A percentile compares a stretch with the other conserved stretches of the same genome.
phyloP scores from a whole-genome alignment of 2,329 filamentous ascomycete species.

The Cordyceps militaris region DNA sequence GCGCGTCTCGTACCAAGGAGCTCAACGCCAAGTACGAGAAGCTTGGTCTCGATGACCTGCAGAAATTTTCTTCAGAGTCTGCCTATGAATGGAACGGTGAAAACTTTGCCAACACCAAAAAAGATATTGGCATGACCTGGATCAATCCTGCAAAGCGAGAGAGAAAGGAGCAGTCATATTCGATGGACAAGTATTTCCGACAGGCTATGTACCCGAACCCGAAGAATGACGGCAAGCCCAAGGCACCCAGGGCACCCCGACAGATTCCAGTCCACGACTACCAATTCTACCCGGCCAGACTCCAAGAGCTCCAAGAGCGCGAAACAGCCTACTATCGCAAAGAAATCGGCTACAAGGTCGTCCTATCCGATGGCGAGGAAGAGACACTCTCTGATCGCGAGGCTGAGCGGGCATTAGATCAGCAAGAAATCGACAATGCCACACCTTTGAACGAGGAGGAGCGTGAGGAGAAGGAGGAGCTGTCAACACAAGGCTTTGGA shows the following conservation, averaged over 20 bases:
- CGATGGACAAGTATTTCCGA: slow-evolving; percentile 97
- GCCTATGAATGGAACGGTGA: slow-evolving; percentile 99
- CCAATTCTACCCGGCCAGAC: slow-evolving; percentile 84
- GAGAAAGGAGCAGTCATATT: slow-evolving; percentile 95
- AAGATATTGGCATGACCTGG: slow-evolving; percentile 89
- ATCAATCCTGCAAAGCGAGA: slow-evolving; percentile 98
- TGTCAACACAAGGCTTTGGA: slow-evolving; percentile 80
- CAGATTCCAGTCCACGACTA: slow-evolving; percentile 91
- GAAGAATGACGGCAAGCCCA: slow-evolving; percentile 84
- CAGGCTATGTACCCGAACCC: slow-evolving; percentile 74
- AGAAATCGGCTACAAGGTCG: slow-evolving; percentile 91
- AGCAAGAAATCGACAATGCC: slow-evolving; percentile 89
- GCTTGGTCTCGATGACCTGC: slow-evolving; percentile 89
- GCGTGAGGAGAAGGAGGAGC: slow-evolving; percentile 72
- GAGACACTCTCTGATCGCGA: slow-evolving; percentile 81
- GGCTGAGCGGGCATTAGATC: slow-evolving; percentile 78
- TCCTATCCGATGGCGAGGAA: slow-evolving; percentile 79
- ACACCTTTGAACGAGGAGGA: slow-evolving; percentile 84
- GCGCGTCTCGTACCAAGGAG: slow-evolving; percentile 81
- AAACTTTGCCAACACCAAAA: slow-evolving; percentile 86
- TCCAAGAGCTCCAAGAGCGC: slow-evolving; percentile 87
- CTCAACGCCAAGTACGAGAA: slow-evolving; percentile 94
- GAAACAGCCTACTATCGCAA: slow-evolving; percentile 95
- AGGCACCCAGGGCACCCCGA: slow-evolving; percentile 90
- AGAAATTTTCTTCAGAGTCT: slow-evolving; percentile 95